A percentile compares a stretch with the other conserved stretches of the same genome.
phyloP scores from a whole-genome alignment of 495 filamentous ascomycete species.

The Penicillium cinerascens region DNA sequence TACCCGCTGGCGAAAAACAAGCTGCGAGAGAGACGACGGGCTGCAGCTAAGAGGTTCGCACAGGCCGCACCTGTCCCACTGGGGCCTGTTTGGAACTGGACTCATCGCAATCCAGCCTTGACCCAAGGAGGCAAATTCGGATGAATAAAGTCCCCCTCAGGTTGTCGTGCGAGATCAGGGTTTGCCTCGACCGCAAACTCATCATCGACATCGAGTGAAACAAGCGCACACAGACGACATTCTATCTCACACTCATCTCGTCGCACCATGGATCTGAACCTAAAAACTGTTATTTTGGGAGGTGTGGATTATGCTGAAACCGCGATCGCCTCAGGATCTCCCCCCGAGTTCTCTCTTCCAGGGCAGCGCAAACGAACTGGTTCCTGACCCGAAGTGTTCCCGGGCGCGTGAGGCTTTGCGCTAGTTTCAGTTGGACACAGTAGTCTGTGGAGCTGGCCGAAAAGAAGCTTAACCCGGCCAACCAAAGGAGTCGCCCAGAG shows the following conservation, averaged over 20 bases:
- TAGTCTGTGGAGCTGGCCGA: constrained; percentile 16
- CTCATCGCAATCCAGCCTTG: constrained; percentile 8
- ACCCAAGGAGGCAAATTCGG: not conserved
- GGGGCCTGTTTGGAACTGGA: constrained; percentile 16
- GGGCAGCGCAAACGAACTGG: constrained; percentile 19
- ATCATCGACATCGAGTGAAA: not conserved
- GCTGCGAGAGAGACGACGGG: not conserved
- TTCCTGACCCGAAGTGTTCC: constrained; percentile 10
- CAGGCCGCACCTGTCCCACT: constrained; percentile 10
- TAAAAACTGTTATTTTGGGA: not conserved
- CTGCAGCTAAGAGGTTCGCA: not conserved
- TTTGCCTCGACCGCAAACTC: not conserved
- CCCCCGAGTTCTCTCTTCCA: not conserved
- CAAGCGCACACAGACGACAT: not conserved
- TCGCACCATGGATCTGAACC: constrained; percentile 8
- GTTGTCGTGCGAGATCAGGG: not conserved
- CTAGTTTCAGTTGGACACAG: constrained; percentile 13
- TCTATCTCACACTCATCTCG: constrained; percentile 14
- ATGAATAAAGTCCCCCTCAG: not conserved
- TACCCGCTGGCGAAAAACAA: too few species aligned
- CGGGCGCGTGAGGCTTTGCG: not conserved
- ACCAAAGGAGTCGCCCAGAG: not conserved
- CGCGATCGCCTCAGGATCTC: constrained; percentile 19
- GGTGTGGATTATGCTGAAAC: constrained; percentile 14
- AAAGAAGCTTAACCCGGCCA: constrained; percentile 16